These are phyloP conservation scores for Incumbomyces lentus DNA, from an alignment of 2,329 filamentous ascomycete genomes.

Conservation along the genomic window DNA sequence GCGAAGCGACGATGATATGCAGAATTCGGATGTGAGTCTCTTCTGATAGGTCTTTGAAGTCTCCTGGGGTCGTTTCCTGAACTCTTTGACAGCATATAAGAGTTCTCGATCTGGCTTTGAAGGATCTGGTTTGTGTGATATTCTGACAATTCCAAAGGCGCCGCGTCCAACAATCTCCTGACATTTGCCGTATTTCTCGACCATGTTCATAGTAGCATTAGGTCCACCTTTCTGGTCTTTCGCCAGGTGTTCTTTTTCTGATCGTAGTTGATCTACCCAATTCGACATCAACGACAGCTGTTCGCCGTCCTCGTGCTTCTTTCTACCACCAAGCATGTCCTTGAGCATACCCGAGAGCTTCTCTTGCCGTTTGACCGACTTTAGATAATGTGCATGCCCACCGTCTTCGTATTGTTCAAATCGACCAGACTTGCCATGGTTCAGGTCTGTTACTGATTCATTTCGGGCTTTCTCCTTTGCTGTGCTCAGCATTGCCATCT, in stretches of 20 bases:
- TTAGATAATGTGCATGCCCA: constrained; percentile 77
- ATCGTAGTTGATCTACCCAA: constrained; percentile 89
- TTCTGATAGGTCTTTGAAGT: constrained; percentile 98
- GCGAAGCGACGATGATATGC: constrained; percentile 90
- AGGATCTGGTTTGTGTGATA: constrained; percentile 89
- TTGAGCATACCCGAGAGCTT: constrained; percentile 89
- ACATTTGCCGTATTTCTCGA: constrained; percentile 97
- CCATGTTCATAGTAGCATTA: constrained; percentile 65
- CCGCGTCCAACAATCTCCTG: constrained; percentile 93
- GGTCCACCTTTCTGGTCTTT: constrained; percentile 73
- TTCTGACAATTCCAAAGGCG: constrained; percentile 92
- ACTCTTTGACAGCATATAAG: constrained; percentile 96
- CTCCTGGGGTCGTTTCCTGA: constrained; percentile 85
- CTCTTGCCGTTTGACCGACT: constrained; percentile 83
- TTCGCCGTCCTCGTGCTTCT: constrained; percentile 52
- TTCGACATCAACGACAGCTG: constrained; percentile 87
- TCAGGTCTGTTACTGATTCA: constrained; percentile 15
- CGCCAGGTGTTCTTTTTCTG: constrained; percentile 67
- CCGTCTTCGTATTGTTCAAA: constrained; percentile 55
- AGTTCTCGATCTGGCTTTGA: constrained; percentile 69
- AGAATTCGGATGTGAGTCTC: constrained; percentile 91
- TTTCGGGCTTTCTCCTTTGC: constrained; percentile 25
- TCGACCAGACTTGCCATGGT: constrained; percentile 28
- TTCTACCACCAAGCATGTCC: constrained; percentile 68
- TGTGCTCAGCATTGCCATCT: constrained; percentile 22